Percentiles rank a stretch among this genome's conserved stretches.
phyloP scores from a whole-genome alignment of 2,329 filamentous ascomycete genomes.

The Neospermospora avenae region DNA sequence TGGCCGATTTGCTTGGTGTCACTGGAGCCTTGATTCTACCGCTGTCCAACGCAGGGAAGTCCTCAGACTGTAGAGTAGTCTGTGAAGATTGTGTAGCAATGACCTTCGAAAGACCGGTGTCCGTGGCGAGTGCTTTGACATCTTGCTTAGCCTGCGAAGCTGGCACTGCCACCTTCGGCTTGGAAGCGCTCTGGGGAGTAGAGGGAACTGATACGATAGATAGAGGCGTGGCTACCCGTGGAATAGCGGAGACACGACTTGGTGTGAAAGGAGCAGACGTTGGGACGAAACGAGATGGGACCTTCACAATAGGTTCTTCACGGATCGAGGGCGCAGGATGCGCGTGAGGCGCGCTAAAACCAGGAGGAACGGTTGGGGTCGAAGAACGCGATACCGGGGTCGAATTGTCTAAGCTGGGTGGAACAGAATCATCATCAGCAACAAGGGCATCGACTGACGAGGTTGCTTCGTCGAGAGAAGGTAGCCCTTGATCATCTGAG shows the following conservation, averaged over 20 bases:
- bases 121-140: slow-evolving; percentile 44
- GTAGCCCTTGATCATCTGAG: slow-evolving; percentile 59
- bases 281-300: slow-evolving; percentile 27
- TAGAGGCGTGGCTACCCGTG: slow-evolving; percentile 30
- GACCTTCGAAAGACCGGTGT: slow-evolving; percentile 47
- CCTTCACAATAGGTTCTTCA: slow-evolving; percentile 28
- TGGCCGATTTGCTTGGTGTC: slow-evolving; percentile 17
- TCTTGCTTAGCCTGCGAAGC: slow-evolving; percentile 40
- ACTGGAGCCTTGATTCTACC: slow-evolving; percentile 30
- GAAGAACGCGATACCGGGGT: slow-evolving; percentile 31
- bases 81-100: slow-evolving; percentile 35
- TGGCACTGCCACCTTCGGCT: background rate
- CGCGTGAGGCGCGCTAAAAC: slow-evolving; percentile 38
- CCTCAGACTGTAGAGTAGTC: slow-evolving; percentile 52
- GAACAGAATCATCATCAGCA: slow-evolving; percentile 45
- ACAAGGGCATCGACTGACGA: slow-evolving; percentile 67
- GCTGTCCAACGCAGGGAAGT: slow-evolving; percentile 57
- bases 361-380: slow-evolving; percentile 45
- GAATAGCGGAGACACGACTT: slow-evolving; percentile 23
- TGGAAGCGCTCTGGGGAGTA: slow-evolving; percentile 15
- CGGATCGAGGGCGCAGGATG: slow-evolving; percentile 36
- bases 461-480: slow-evolving; percentile 57
- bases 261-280: slow-evolving; percentile 33
- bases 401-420: slow-evolving; percentile 18
- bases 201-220: slow-evolving; percentile 29